Evolutionary conservation across 2,329 filamentous ascomycete genomes (phyloP), one percentile per base, ranked within the genome.

Genomic region (Aspergillus glaucus): DNA sequence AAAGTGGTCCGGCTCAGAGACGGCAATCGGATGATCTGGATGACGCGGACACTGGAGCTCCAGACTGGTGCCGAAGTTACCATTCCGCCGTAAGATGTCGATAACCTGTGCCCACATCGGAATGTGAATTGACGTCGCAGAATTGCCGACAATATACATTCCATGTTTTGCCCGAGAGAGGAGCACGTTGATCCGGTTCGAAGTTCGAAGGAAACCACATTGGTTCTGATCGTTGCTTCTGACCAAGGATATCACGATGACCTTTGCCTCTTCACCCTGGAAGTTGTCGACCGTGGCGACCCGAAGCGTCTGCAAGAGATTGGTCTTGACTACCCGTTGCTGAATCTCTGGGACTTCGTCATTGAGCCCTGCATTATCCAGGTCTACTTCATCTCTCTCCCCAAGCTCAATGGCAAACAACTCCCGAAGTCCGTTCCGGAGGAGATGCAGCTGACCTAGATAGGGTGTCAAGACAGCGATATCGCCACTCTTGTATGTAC

Each of bases 201-300:
- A 69, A 0, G 81, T 84, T 22, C 70, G 77, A 1, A 91, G 69
- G 50, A 90, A 91, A 0, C 86, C 87, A 15, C 78, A 77, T 5
- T 75, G 78, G 7, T 67, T 69, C 6, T 76, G 57, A 0, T 63
- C 52, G 55, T 91, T 91, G 66, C 85, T 87, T 37, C 87, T 78
- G 0, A 88, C 85, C 0, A 91, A 70, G 0, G 83, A 87, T 0
- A 90, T 71, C 2, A 91, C 71, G 0, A 91, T 73, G 7, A 91
- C 70, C 45, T 87, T 84, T 1, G 81, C 82, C 58, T 91, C 86
- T 59, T 91, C 86, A 0, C 86, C 87, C 56, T 91, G 85, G 48
- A 88, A 90, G 54, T 89, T 90, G 62, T 88, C 84, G 0, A 88
- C 78, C 0, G 84, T 88, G 0, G 84, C 82, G 0, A 85, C 64